These are phyloP conservation scores for Capronia americana DNA, from an alignment of 2,329 filamentous ascomycete genomes.

Conservation along the genomic window DNA sequence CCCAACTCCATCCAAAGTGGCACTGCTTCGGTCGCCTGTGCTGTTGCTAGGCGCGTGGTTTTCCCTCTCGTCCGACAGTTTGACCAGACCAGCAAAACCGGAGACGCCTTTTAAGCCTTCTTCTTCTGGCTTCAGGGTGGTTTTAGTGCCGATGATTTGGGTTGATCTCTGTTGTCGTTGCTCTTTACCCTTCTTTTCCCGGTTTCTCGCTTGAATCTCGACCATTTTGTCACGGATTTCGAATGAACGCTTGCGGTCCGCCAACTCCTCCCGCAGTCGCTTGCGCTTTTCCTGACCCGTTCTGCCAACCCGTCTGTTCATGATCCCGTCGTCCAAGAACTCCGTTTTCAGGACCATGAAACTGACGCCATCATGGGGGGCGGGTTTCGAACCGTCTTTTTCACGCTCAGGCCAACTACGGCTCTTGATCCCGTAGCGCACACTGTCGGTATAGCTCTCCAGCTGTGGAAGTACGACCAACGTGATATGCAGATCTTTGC, in stretches of 20 bases:
- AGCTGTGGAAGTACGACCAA: slow-evolving; percentile 81
- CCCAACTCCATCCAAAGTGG: slow-evolving; percentile 24
- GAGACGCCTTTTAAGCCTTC: neutral
- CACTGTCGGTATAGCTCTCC: slow-evolving; percentile 75
- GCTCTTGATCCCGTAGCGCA: slow-evolving; percentile 80
- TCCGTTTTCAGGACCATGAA: slow-evolving; percentile 82
- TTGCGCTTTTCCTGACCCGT: slow-evolving; percentile 56
- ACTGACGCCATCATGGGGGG: slow-evolving; percentile 82
- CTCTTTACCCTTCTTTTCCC: slow-evolving; percentile 15
- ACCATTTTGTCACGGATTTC: slow-evolving; percentile 34
- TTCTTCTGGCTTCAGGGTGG: neutral
- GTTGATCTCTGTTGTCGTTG: slow-evolving; percentile 3
- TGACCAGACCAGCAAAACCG: neutral
- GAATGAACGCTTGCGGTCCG: slow-evolving; percentile 33
- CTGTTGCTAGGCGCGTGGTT: slow-evolving; percentile 1
- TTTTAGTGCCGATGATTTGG: neutral
- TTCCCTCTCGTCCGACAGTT: slow-evolving; percentile 1
- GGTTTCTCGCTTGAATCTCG: slow-evolving; percentile 4
- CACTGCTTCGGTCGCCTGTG: slow-evolving; percentile 1
- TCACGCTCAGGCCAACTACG: slow-evolving; percentile 66
- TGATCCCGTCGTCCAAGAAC: slow-evolving; percentile 77
- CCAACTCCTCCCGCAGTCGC: slow-evolving; percentile 52
- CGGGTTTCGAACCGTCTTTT: slow-evolving; percentile 50
- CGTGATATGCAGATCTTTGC: slow-evolving; percentile 85
- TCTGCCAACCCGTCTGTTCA: slow-evolving; percentile 54